Percentiles rank a stretch among this genome's conserved stretches.
Evolutionary conservation across 2,329 filamentous ascomycete genomes (phyloP).

Genomic region (Hypomyces perniciosus): DNA sequence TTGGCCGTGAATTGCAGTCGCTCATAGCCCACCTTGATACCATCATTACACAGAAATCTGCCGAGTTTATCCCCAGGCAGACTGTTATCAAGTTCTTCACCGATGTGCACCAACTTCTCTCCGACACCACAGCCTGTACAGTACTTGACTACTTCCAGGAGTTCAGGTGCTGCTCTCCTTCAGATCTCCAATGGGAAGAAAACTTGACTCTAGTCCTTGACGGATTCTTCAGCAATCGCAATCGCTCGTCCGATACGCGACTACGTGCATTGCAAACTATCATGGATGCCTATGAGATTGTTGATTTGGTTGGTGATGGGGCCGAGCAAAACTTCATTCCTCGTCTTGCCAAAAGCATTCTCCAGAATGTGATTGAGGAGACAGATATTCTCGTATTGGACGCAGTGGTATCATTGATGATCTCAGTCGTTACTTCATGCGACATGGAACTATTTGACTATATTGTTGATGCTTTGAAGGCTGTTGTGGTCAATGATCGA

Average conservation of each 20-base stretch:
- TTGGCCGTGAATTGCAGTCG: slow-evolving; percentile 37
- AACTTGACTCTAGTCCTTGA: slow-evolving; percentile 56
- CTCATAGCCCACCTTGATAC: slow-evolving; percentile 46
- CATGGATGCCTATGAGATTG: slow-evolving; percentile 52
- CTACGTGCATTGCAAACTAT: slow-evolving; percentile 56
- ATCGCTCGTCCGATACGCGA: slow-evolving; percentile 56
- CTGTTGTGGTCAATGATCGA: slow-evolving; percentile 45
- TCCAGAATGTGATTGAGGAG: slow-evolving; percentile 57
- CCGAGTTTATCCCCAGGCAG: slow-evolving; percentile 57
- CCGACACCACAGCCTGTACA: slow-evolving; percentile 57
- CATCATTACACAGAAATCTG: slow-evolving; percentile 37
- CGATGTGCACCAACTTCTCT: slow-evolving; percentile 54
- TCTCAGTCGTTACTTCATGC: slow-evolving; percentile 57
- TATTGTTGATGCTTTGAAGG: slow-evolving; percentile 47
- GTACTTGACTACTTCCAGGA: slow-evolving; percentile 64
- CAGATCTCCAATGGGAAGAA: slow-evolving; percentile 60
- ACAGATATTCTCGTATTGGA: slow-evolving; percentile 59
- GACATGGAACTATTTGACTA: slow-evolving; percentile 53
- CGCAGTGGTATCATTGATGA: slow-evolving; percentile 58
- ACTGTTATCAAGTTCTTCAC: slow-evolving; percentile 63
- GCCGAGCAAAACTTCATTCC: slow-evolving; percentile 52
- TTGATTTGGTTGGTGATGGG: slow-evolving; percentile 53
- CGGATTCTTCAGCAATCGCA: slow-evolving; percentile 57
- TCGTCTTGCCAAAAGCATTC: slow-evolving; percentile 54
- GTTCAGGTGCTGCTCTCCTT: slow-evolving; percentile 65